phyloP scores from a whole-genome alignment of 73 alveolate genomes.

The Paramecium caudatum region DNA sequence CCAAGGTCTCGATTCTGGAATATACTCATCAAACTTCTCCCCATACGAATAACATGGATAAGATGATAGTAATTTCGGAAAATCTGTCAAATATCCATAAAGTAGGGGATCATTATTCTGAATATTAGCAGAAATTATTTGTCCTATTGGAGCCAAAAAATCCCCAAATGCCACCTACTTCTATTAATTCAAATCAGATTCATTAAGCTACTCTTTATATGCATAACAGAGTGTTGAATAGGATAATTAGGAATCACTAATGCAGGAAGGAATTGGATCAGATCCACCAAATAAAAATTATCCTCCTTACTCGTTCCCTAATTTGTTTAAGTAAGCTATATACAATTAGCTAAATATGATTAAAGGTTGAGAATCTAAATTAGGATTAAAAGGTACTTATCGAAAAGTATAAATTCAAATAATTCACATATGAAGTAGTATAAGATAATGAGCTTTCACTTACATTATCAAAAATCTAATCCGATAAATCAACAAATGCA shows the following conservation, averaged over 20 bases:
- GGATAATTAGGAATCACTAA: background rate
- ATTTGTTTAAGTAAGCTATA: background rate
- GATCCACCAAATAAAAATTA: background rate
- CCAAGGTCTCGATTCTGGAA: constrained; percentile 43
- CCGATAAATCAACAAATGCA: background rate
- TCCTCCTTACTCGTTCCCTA: background rate
- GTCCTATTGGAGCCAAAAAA: background rate
- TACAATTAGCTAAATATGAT: background rate
- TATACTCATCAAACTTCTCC: background rate
- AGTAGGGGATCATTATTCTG: background rate
- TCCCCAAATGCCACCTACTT: constrained; percentile 1
- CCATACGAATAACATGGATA: constrained; percentile 50
- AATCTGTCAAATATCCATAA: background rate
- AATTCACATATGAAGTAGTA: background rate
- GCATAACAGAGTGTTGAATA: constrained; percentile 33
- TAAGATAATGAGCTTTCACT: background rate
- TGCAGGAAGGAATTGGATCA: background rate
- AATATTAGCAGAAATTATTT: background rate
- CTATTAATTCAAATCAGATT: background rate
- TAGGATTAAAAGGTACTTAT: background rate
- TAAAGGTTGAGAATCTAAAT: background rate
- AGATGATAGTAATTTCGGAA: constrained; percentile 2
- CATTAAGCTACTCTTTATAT: background rate
- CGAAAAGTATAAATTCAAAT: background rate
- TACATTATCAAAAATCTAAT: background rate